phyloP scores from a whole-genome alignment of 441 rosid species.

The Aquilaria agallochum region DNA sequence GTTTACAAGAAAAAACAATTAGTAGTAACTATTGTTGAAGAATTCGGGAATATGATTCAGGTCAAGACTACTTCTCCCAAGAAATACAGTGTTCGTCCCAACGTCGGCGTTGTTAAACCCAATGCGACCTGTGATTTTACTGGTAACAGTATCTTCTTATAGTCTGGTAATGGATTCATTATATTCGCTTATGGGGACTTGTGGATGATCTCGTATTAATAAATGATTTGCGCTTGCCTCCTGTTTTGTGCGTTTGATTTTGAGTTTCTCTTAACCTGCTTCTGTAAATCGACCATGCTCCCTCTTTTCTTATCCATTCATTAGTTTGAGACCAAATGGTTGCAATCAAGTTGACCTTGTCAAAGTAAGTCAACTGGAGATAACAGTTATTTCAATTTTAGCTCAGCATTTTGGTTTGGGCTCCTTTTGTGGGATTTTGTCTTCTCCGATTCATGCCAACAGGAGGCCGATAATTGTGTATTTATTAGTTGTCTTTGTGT shows the following conservation, averaged over 20 bases:
- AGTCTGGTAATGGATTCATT: not conserved
- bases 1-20: not conserved
- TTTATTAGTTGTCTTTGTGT: not conserved
- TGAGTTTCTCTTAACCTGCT: not conserved
- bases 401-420: no score
- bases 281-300: not conserved
- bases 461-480: not conserved
- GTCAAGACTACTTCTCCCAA: slow-evolving; percentile 58
- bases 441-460: no score
- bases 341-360: no score
- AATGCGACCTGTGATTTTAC: slow-evolving; percentile 30
- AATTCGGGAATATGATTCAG: slow-evolving; percentile 17
- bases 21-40: not conserved
- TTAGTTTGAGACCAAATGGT: no score
- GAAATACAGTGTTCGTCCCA: slow-evolving; percentile 52
- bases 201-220: not conserved
- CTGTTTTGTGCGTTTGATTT: not conserved
- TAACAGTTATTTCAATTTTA: no score
- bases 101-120: slow-evolving; percentile 41
- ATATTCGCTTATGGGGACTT: not conserved
- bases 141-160: slow-evolving; percentile 20
- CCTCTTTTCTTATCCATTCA: no score
- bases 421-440: no score
- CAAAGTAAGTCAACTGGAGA: no score
- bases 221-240: not conserved